These are phyloP conservation scores for Penicillium sp. DNA, from an alignment of 2,329 filamentous ascomycete genomes.

Conservation along the genomic window DNA sequence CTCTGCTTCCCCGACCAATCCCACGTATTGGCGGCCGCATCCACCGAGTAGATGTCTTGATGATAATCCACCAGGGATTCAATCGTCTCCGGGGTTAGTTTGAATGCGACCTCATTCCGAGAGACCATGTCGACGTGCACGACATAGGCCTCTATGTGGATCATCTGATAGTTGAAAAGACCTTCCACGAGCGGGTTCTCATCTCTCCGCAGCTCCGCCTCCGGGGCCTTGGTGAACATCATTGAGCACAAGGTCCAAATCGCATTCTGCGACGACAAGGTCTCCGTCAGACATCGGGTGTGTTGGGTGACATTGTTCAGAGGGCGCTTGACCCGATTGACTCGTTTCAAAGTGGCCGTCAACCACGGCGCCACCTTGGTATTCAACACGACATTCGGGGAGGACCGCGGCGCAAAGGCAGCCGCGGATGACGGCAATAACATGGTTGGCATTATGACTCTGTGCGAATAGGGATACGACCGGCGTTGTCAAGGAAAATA, in stretches of 20 bases:
- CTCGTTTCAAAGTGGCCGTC: slow-evolving; percentile 92
- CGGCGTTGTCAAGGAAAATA: slow-evolving; percentile 40
- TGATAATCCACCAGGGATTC: slow-evolving; percentile 92
- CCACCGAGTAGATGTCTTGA: slow-evolving; percentile 90
- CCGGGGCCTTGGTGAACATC: slow-evolving; percentile 87
- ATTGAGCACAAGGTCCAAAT: slow-evolving; percentile 94
- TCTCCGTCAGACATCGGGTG: slow-evolving; percentile 92
- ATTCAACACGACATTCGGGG: slow-evolving; percentile 90
- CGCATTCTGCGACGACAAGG: slow-evolving; percentile 81
- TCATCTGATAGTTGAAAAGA: slow-evolving; percentile 86
- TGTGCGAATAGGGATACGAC: slow-evolving; percentile 56
- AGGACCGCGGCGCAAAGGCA: slow-evolving; percentile 90
- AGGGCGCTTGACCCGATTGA: slow-evolving; percentile 94
- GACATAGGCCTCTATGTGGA: slow-evolving; percentile 95
- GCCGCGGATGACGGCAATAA: slow-evolving; percentile 92
- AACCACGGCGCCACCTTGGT: slow-evolving; percentile 95
- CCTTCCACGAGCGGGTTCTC: slow-evolving; percentile 80
- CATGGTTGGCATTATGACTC: slow-evolving; percentile 79
- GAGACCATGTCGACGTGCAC: slow-evolving; percentile 99
- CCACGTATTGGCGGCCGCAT: slow-evolving; percentile 85
- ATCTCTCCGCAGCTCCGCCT: slow-evolving; percentile 80
- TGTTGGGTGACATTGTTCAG: slow-evolving; percentile 97
- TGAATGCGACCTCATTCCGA: slow-evolving; percentile 96
- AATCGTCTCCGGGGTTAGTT: slow-evolving; percentile 93
- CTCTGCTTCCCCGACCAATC: slow-evolving; percentile 96